Conservation (phyloP, 2,329 filamentous ascomycete genomes). For the Karstenula rhodostoma region DNA sequence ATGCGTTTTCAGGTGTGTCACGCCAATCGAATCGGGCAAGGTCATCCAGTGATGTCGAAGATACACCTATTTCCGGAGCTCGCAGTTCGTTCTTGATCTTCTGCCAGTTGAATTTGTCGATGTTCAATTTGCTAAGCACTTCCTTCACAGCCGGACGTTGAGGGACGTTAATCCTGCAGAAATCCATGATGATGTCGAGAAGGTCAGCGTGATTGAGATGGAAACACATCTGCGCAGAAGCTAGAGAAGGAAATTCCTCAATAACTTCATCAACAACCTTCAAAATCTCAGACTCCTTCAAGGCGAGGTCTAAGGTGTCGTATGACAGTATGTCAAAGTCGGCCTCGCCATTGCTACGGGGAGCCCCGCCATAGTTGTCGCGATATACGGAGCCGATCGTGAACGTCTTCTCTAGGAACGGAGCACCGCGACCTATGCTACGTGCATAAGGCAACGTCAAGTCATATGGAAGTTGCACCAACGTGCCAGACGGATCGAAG, state of each 20-base stretch:
- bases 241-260: slow-evolving; percentile 77
- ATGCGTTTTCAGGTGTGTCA: slow-evolving; percentile 76
- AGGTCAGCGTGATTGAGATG: slow-evolving; percentile 89
- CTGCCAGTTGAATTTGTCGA: slow-evolving; percentile 80
- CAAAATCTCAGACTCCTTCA: slow-evolving; percentile 92
- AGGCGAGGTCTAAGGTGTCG: slow-evolving; percentile 78
- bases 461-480: slow-evolving; percentile 94
- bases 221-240: slow-evolving; percentile 80
- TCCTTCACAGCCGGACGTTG: slow-evolving; percentile 80
- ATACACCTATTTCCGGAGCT: slow-evolving; percentile 80
- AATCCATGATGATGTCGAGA: slow-evolving; percentile 86
- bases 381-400: slow-evolving; percentile 89
- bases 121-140: slow-evolving; percentile 84
- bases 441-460: slow-evolving; percentile 88
- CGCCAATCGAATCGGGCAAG: slow-evolving; percentile 90
- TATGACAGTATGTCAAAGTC: slow-evolving; percentile 96
- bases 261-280: slow-evolving; percentile 95
- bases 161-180: slow-evolving; percentile 77
- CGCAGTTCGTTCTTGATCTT: slow-evolving; percentile 84
- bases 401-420: slow-evolving; percentile 77
- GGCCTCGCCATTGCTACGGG: slow-evolving; percentile 83
- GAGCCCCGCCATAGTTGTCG: slow-evolving; percentile 81
- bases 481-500: slow-evolving; percentile 82
- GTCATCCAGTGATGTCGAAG: slow-evolving; percentile 89
- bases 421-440: slow-evolving; percentile 75